Evolutionary conservation across 345 rosid species (phyloP).

Genomic region (Crucihimalaya himalaica): DNA sequence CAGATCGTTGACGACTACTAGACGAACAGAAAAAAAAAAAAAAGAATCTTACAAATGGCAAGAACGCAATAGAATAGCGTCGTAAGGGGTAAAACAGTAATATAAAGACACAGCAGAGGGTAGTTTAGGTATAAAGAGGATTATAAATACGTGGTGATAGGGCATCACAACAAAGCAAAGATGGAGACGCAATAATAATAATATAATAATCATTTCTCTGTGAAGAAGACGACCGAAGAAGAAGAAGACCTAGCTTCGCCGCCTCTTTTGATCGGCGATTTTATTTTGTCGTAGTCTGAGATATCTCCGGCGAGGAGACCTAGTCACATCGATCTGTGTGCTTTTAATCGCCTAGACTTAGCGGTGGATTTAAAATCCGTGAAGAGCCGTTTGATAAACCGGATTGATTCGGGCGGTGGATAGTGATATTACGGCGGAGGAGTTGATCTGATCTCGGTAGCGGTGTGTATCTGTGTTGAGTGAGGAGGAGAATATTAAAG

Average conservation of each 20-base stretch:
- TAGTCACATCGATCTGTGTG: background rate
- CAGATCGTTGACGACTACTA: too few relatives aligned
- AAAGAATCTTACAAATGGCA: background rate
- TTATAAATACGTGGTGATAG: constrained; percentile 46
- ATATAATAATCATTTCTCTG: background rate
- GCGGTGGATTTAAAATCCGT: background rate
- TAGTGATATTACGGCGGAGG: background rate
- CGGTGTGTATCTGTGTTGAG: background rate
- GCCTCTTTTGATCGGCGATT: background rate
- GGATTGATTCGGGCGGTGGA: background rate
- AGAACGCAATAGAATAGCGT: background rate
- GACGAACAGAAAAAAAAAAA: too few relatives aligned
- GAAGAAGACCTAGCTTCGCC: constrained; percentile 26
- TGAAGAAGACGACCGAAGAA: constrained; percentile 17
- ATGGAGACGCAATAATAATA: background rate
- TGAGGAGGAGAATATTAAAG: background rate
- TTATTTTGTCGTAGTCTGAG: background rate
- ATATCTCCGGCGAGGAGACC: background rate
- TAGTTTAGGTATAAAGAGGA: constrained; percentile 2
- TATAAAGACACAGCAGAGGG: constrained; percentile 23
- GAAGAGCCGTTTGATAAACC: background rate
- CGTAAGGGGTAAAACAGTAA: constrained; percentile 17
- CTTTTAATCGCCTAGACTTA: background rate
- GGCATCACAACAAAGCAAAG: constrained; percentile 23
- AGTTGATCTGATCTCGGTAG: background rate